Evolutionary conservation across 2,329 filamentous ascomycete species (phyloP), one percentile per base, ranked within the genome.

Genomic region (Colletotrichum sp.): DNA sequence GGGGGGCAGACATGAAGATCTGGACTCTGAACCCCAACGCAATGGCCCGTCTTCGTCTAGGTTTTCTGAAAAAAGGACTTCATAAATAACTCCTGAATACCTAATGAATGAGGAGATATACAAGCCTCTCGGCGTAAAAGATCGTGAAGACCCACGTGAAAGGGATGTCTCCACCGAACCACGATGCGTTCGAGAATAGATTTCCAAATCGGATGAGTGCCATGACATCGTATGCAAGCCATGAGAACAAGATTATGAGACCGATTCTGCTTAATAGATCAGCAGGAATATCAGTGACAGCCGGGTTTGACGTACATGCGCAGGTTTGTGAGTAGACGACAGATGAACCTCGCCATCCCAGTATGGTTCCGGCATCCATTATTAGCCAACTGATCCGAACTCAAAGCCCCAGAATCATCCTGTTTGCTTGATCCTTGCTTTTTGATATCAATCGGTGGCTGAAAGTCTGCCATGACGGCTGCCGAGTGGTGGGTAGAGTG

Each of bases 121-220:
- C 18, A 21, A 48, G 39, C 18, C 18, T 21, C 2, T 48, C 39
- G 5, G 39, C 39, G 18, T n/a, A 48, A 2, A 48, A 2, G 18
- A 48, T 48, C 6, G 39, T n/a, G 5, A 48, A 12, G 39, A 21
- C 18, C 39, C 18, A 48, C 0, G 39, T 3, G 5, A n/a, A 2
- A n/a, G 39, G 0, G 3, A 48, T n/a, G 18, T 10, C 39, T 48
- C 18, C 39, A 48, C 18, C 18, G 9, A 48, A 12, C 18, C 39
- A 48, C 39, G 18, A 48, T 48, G 10, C 39, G 9, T 48, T 48
- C 39, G 18, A 12, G 3, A 48, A n/a, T 12, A 6, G 2, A 12
- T n/a, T n/a, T 21, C 3, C 39, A 48, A 2, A 9, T 2, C 18
- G 9, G 39, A 48, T 2, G 0, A 2, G 0, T 48, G 16, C 36